These are phyloP conservation scores for Zea luxurians DNA, from an alignment of 176 grass and related monocot species.

Conservation along the genomic window DNA sequence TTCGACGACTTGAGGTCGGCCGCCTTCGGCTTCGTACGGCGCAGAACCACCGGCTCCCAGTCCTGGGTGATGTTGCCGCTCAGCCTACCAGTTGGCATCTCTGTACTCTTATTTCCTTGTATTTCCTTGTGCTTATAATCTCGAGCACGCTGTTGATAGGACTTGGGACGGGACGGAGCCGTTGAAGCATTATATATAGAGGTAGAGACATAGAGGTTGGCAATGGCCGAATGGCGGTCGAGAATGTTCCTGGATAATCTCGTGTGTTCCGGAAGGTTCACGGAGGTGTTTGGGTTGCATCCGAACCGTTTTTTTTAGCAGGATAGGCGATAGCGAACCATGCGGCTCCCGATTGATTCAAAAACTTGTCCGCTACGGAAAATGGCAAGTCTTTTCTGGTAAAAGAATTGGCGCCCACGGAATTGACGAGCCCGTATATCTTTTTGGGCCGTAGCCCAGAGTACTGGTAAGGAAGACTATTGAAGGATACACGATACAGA, in stretches of 20 bases:
- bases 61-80: conserved; percentile 71
- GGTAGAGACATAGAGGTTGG: background rate
- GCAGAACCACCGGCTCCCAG: conserved; percentile 89
- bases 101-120: background rate
- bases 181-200: conserved; percentile 9
- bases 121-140: background rate
- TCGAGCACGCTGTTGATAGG: background rate
- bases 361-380: conserved; percentile 35
- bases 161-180: background rate
- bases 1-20: conserved; percentile 67
- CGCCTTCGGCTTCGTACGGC: conserved; percentile 53
- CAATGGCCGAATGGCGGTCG: background rate
- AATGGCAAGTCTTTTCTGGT: conserved; percentile 3
- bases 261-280: conserved; percentile 28
- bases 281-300: background rate
- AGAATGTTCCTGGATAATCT: conserved; percentile 18
- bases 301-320: background rate
- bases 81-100: conserved; percentile 55
- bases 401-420: conserved; percentile 26
- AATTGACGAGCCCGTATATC: background rate
- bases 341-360: background rate
- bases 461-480: background rate
- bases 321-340: too few species aligned
- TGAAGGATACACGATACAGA: too few species aligned
- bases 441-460: background rate